These are phyloP conservation scores for Pichia rugopelliculosa DNA, from an alignment of 805 yeast genomes.

Conservation along the genomic window DNA sequence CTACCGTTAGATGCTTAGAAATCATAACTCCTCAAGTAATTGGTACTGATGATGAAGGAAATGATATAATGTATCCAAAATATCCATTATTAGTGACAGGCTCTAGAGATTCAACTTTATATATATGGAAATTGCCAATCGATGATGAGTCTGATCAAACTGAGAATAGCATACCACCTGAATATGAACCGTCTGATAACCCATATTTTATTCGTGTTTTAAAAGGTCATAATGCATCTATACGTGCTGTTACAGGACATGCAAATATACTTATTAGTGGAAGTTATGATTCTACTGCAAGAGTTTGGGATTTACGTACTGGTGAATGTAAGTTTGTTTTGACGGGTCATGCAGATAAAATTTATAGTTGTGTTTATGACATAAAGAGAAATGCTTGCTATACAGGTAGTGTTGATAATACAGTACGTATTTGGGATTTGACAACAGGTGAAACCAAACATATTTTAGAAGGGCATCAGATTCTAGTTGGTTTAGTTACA, in stretches of 20 bases:
- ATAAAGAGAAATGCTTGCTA: constrained; percentile 69
- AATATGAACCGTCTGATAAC: constrained; percentile 35
- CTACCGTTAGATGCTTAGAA: constrained; percentile 89
- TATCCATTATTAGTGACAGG: constrained; percentile 73
- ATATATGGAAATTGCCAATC: constrained; percentile 70
- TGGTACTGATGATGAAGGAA: constrained; percentile 55
- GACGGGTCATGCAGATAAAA: constrained; percentile 78
- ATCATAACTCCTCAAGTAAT: constrained; percentile 61
- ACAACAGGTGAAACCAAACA: constrained; percentile 62
- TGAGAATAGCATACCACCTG: constrained; percentile 16
- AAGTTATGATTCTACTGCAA: constrained; percentile 79
- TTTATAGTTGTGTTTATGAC: constrained; percentile 84
- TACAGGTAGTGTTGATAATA: constrained; percentile 86
- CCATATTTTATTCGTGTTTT: constrained; percentile 65
- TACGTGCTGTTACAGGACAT: constrained; percentile 79
- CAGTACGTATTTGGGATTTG: constrained; percentile 86
- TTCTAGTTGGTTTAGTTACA: constrained; percentile 81
- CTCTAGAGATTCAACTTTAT: constrained; percentile 76
- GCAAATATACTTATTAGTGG: constrained; percentile 84
- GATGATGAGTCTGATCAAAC: constrained; percentile 19
- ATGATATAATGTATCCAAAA: constrained; percentile 48
- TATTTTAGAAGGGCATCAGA: constrained; percentile 79
- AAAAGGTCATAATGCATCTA: constrained; percentile 72
- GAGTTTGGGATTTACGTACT: constrained; percentile 85
- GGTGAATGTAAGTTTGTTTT: constrained; percentile 68